These are phyloP conservation scores for Penicillium fimorum DNA, from an alignment of 495 filamentous ascomycete species.

Conservation along the genomic window DNA sequence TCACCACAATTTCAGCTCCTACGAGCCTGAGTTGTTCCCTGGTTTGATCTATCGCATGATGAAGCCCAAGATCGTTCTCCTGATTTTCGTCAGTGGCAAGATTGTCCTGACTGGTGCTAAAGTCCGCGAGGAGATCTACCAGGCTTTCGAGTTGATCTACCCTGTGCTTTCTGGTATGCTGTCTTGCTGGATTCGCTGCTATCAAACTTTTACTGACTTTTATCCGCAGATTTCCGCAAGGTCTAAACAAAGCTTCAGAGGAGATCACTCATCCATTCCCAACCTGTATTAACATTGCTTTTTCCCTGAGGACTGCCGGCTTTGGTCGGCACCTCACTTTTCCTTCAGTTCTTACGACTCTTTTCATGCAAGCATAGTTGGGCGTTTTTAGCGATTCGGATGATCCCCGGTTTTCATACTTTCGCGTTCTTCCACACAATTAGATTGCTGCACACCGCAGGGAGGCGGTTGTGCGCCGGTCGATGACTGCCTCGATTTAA, in stretches of 20 bases:
- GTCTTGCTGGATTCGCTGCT: background rate
- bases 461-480: slow-evolving; percentile 63
- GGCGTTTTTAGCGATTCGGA: slow-evolving; percentile 51
- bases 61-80: slow-evolving; percentile 97
- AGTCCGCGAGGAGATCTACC: slow-evolving; percentile 98
- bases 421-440: slow-evolving; percentile 34
- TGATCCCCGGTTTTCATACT: slow-evolving; percentile 30
- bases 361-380: slow-evolving; percentile 48
- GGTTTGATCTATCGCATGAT: slow-evolving; percentile 99
- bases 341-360: slow-evolving; percentile 32
- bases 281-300: slow-evolving; percentile 58
- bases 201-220: slow-evolving; percentile 23
- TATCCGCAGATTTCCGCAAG: slow-evolving; percentile 62
- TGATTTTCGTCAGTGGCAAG: slow-evolving; percentile 99
- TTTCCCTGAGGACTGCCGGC: slow-evolving; percentile 36
- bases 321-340: slow-evolving; percentile 16
- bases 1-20: slow-evolving; percentile 99
- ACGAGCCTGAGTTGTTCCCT: slow-evolving; percentile 97
- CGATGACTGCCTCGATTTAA: slow-evolving; percentile 51
- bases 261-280: slow-evolving; percentile 37
- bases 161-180: slow-evolving; percentile 86
- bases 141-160: slow-evolving; percentile 98
- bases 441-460: slow-evolving; percentile 55
- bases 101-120: slow-evolving; percentile 98
- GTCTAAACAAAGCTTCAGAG: slow-evolving; percentile 38